Evolutionary conservation across 2,329 filamentous ascomycete genomes (phyloP), one percentile per base, ranked within the genome.

Genomic region (Sporothrix brasiliensis): DNA sequence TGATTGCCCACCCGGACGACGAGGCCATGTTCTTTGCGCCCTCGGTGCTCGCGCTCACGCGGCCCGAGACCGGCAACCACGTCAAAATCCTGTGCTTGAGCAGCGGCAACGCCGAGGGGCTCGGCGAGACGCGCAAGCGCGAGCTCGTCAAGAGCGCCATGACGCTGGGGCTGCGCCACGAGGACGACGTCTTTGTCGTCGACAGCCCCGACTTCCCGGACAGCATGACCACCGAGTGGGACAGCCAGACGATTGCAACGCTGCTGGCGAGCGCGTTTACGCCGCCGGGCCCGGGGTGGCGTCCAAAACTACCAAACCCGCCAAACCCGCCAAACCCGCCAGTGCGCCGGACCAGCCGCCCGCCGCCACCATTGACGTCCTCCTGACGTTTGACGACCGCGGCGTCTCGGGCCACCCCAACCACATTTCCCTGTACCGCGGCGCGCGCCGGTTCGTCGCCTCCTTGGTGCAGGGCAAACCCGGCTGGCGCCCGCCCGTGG

Each of bases 11-110:
- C 81, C 95, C 95, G 0, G 95, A 99, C 81, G 95, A 99, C 77
- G 95, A 99, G 83, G 95, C 94, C 79, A 99, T 99, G 95, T 99
- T 99, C 85, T 99, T 99, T 81, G 89, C 93, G 73, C 95, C 95
- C 0, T 92, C 93, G 0, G 85, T 98, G 16, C 85, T 96, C 75
- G 89, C 92, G n/a, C 86, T 99, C 71, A 94, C 93, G 21, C 85
- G 87, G 16, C 92, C 93, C 4, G 88, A 89, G 71, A 85, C 91
- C 24, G 91, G 92, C 4, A 98, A 99, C 81, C 93, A 96, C 78
- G 86, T 99, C 77, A 95, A 96, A 81, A 97, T 99, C 73, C 82
- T 98, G 70, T 99, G 95, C 81, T 83, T 99, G 73, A 96, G 92
- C 80, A 94, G 89, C 74, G 94, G 92, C 90, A 79, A 98, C 78